Base-by-base conservation (phyloP, 2,329 filamentous ascomycete genomes). In the Blastomyces parvus region DNA sequence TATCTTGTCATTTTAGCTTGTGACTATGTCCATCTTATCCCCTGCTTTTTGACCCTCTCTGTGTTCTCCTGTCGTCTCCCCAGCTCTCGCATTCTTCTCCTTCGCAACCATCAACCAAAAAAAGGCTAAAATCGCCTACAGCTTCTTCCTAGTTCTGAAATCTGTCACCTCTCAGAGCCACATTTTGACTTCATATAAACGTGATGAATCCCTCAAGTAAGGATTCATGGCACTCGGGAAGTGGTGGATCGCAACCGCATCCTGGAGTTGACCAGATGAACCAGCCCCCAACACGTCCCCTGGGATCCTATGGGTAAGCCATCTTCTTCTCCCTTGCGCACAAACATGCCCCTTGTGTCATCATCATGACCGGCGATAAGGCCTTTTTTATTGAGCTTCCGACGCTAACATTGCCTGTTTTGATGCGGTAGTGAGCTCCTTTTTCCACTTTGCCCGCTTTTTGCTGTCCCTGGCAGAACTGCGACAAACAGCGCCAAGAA, bases 221-320 rank as follows among this genome's bases (percentile, higher is more conserved):
- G 67, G 76, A 78, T 73, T 74, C 71, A 64, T 78, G 76, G 76
- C 75, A 78, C 69, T 73, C 73, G 62, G 70, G 73, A 60, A 70
- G 66, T 36, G 73, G 73, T 70, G 74, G 75, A 62, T 74, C 74
- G 59, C 76, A 75, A 64, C 71, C 74, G 65, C 76, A 77, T 70
- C 73, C 74, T 69, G 73, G 73, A 67, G 77, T 75, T 72, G 77
- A 75, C 65, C 76, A 73, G 66, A 72, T 76, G 71, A 76, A 69
- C 68, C 75, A 75, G 66, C 72, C 74, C 66, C 72, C 75, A 67
- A 44, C 40, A 14, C 74, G 78, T 66, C 74, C 76, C 53, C 70
- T 79, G 67, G 76, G 76, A 53, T 74, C 76, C 36, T 80, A 78
- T 70, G 74, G 76, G 78, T 79, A 77, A 67, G 74, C 69, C 30